phyloP scores from a whole-genome alignment of 2,329 filamentous ascomycete genomes.

The Cladosporium phlei region DNA sequence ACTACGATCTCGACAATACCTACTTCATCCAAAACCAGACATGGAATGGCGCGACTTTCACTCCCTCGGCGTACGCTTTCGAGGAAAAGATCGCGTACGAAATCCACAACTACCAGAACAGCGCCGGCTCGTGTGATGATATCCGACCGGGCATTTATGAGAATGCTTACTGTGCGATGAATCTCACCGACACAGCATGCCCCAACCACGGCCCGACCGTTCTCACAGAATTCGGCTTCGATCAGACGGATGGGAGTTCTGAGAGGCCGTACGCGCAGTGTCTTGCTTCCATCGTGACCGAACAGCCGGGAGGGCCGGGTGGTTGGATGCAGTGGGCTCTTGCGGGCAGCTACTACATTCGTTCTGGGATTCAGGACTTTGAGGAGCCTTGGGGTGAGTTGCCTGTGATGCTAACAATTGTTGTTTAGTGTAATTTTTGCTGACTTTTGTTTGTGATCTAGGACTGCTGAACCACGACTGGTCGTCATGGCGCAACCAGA shows the following conservation, averaged over 20 bases:
- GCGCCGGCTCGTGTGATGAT: conserved; percentile 41
- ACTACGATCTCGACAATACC: conserved; percentile 52
- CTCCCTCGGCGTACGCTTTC: conserved; percentile 45
- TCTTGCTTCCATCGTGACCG: conserved; percentile 46
- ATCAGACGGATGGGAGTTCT: conserved; percentile 46
- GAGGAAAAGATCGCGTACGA: conserved; percentile 55
- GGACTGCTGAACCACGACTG: conserved; percentile 53
- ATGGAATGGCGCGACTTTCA: conserved; percentile 47
- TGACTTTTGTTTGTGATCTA: conserved; percentile 9
- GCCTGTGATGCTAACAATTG: neutral
- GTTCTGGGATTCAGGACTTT: conserved; percentile 49
- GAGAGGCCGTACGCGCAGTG: conserved; percentile 50
- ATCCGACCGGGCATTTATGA: conserved; percentile 46
- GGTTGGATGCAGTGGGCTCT: conserved; percentile 56
- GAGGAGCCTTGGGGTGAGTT: conserved; percentile 51
- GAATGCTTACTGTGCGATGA: conserved; percentile 52
- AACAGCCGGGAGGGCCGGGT: conserved; percentile 44
- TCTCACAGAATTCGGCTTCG: conserved; percentile 54
- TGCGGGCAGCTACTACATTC: conserved; percentile 48
- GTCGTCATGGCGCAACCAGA: conserved; percentile 33
- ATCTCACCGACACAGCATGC: conserved; percentile 29
- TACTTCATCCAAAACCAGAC: conserved; percentile 49
- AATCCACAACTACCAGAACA: conserved; percentile 57
- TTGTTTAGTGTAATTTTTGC: neutral
- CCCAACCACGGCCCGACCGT: conserved; percentile 47